A percentile compares a stretch with the other conserved stretches of the same genome.
Conservation (phyloP, 2,329 filamentous ascomycete genomes). For the Cladosporium austrohemisphaericum region DNA sequence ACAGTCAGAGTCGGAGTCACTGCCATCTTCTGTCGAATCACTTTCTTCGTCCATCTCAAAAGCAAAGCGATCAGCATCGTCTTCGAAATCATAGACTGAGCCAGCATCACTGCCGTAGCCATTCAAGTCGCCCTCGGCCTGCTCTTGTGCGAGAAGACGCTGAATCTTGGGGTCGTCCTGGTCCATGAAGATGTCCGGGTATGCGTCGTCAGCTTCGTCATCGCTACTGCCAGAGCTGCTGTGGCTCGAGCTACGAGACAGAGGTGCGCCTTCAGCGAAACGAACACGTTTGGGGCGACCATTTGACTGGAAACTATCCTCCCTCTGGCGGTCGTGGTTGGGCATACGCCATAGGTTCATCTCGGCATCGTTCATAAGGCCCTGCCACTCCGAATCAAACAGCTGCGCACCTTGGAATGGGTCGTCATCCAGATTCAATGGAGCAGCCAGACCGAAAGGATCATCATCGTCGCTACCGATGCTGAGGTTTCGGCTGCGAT, state of each 20-base stretch:
- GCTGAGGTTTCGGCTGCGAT: conserved; percentile 8
- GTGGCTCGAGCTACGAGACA: conserved; percentile 27
- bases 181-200: conserved; percentile 35
- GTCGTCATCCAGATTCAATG: conserved; percentile 26
- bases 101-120: conserved; percentile 29
- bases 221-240: conserved; percentile 25
- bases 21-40: conserved; percentile 29
- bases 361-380: conserved; percentile 30
- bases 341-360: conserved; percentile 26
- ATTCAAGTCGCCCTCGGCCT: conserved; percentile 19
- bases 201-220: conserved; percentile 31
- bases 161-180: conserved; percentile 21
- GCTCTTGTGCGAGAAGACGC: conserved; percentile 22
- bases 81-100: conserved; percentile 35
- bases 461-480: conserved; percentile 19
- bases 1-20: conserved; percentile 31
- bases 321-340: conserved; percentile 17
- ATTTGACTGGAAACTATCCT: conserved; percentile 23
- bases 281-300: conserved; percentile 33
- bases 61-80: conserved; percentile 28
- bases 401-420: conserved; percentile 27
- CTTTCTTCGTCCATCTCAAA: conserved; percentile 31
- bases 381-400: conserved; percentile 24
- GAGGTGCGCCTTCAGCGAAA: conserved; percentile 31
- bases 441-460: conserved; percentile 19